Evolutionary conservation across 1,284 basidiomycete genomes (phyloP).

Genomic region (Stygiomarasmius scandens): DNA sequence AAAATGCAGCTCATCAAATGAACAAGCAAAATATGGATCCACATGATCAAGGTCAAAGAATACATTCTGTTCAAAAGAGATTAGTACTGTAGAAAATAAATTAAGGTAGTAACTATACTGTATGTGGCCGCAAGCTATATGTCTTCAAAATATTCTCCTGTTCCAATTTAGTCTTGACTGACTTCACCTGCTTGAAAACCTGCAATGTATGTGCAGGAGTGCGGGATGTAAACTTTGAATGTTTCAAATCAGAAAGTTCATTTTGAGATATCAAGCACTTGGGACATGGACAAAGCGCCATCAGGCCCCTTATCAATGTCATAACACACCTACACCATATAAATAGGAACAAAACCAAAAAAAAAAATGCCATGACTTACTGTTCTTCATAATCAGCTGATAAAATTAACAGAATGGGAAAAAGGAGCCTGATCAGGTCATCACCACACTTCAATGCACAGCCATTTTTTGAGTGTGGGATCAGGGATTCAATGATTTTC

Average conservation of each 20-base stretch:
- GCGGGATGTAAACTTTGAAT: conserved; percentile 10
- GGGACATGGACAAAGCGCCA: conserved; percentile 32
- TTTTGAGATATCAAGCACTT: conserved; percentile 34
- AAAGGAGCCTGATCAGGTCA: conserved; percentile 24
- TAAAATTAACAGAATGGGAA: conserved; percentile 35
- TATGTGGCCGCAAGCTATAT: conserved; percentile 30
- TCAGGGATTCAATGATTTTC: conserved; percentile 29
- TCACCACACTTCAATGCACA: conserved; percentile 29
- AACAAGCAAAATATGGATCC: conserved; percentile 33
- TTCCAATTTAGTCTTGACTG: conserved; percentile 10
- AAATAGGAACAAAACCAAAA: background rate
- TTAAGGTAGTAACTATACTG: conserved; percentile 26
- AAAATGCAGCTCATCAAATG: conserved; percentile 41
- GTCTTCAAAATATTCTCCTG: conserved; percentile 28
- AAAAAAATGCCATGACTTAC: too few species aligned
- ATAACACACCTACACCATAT: conserved; percentile 22
- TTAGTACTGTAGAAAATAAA: conserved; percentile 3
- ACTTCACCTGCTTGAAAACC: conserved; percentile 16
- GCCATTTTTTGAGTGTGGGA: conserved; percentile 26
- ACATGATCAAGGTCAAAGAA: conserved; percentile 32
- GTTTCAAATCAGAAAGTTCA: conserved; percentile 23
- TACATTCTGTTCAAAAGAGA: conserved; percentile 30
- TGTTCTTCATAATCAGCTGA: conserved; percentile 43
- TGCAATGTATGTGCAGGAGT: conserved; percentile 20
- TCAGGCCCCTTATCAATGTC: conserved; percentile 33